These are phyloP conservation scores for Pseudonitzschia pungens DNA, from an alignment of 108 stramenopile species.

Conservation along the genomic window DNA sequence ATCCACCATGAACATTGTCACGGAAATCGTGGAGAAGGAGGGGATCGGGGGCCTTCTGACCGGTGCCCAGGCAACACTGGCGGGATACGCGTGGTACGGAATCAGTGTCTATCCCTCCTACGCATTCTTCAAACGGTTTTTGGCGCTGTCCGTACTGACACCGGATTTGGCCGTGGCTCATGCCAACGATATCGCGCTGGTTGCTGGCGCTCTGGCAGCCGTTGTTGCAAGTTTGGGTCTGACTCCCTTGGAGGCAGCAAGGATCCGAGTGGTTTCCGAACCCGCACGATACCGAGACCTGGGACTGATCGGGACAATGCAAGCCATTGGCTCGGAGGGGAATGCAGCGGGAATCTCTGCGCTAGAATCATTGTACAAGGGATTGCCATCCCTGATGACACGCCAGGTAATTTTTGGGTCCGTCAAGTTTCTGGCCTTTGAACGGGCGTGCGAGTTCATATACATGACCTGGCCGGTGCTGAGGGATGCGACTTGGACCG, in stretches of 20 bases:
- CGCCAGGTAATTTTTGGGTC: conserved; percentile 94
- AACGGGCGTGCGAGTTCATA: conserved; percentile 79
- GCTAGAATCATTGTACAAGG: conserved; percentile 75
- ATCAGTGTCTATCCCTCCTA: conserved; percentile 91
- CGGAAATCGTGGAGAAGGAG: conserved; percentile 67
- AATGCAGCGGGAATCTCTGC: conserved; percentile 38
- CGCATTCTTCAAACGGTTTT: conserved; percentile 83
- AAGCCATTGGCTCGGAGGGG: conserved; percentile 62
- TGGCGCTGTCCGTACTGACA: conserved; percentile 44
- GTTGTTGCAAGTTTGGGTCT: conserved; percentile 89
- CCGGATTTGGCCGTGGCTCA: conserved; percentile 59
- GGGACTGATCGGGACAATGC: conserved; percentile 69
- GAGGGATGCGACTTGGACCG: conserved; percentile 63
- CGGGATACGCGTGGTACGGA: conserved; percentile 93
- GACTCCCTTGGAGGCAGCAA: conserved; percentile 80
- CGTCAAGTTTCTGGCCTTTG: conserved; percentile 93
- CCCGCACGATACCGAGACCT: conserved; percentile 60
- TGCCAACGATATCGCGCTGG: conserved; percentile 74
- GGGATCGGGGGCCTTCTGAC: conserved; percentile 68
- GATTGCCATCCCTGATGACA: conserved; percentile 88
- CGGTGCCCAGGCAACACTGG: conserved; percentile 89
- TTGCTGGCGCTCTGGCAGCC: conserved; percentile 88
- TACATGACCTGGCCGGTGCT: conserved; percentile 55
- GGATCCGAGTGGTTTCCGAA: conserved; percentile 89
- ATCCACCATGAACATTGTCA: conserved; percentile 28